phyloP scores from a whole-genome alignment of 208 protist genomes.

The Leishmania martiniquensis region DNA sequence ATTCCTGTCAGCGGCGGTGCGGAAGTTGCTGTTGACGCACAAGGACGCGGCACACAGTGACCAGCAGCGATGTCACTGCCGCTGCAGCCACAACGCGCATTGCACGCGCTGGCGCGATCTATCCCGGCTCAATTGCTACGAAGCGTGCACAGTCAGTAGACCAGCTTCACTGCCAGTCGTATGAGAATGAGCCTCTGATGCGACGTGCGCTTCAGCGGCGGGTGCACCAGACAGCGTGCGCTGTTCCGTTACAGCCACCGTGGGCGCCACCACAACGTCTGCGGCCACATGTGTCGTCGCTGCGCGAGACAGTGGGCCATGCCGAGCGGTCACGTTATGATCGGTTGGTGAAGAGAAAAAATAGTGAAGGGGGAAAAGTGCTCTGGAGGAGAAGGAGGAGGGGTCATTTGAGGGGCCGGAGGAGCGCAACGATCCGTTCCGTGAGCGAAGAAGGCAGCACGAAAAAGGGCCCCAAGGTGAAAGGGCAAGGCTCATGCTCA shows the following conservation, averaged over 20 bases:
- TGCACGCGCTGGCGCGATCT: neutral
- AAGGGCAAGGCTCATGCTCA: too few species aligned
- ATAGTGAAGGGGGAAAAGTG: neutral
- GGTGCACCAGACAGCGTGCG: neutral
- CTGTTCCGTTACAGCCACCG: neutral
- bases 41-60: neutral
- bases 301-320: neutral
- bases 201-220: neutral
- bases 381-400: neutral
- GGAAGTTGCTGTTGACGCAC: neutral
- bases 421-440: too few species aligned
- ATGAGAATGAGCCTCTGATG: neutral
- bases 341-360: neutral
- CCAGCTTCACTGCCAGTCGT: neutral
- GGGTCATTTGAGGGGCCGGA: too few species aligned
- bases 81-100: neutral
- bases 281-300: neutral
- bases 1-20: neutral
- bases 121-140: neutral
- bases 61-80: neutral
- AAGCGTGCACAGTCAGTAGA: neutral
- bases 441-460: too few species aligned
- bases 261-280: neutral
- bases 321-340: neutral
- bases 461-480: too few species aligned